Conservation (phyloP, 75 land plant genomes). For the Ceratopteris richardii region DNA sequence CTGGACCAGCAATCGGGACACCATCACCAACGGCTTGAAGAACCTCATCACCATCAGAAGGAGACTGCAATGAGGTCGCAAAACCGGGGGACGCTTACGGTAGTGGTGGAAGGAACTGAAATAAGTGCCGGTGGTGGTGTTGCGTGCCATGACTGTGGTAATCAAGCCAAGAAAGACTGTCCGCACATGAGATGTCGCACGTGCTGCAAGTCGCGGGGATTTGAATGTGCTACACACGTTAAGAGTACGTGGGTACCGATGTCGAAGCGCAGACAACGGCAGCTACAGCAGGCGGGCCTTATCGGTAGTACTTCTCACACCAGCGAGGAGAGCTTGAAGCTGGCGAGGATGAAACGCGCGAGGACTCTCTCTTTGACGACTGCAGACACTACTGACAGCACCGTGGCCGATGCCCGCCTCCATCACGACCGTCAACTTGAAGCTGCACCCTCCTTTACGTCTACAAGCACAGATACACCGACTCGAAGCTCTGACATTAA, state of each 20-base stretch:
- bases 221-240: conserved; percentile 70
- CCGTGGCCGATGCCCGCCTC: too few relatives aligned
- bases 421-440: too few relatives aligned
- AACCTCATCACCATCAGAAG: too few relatives aligned
- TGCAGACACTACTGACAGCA: too few relatives aligned
- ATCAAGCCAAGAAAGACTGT: conserved; percentile 94
- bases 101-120: too few relatives aligned
- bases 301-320: too few relatives aligned
- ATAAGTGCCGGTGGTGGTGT: not conserved
- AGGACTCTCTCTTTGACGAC: too few relatives aligned
- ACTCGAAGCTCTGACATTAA: conserved; percentile 28
- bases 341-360: too few relatives aligned
- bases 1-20: too few relatives aligned
- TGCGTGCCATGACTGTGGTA: conserved; percentile 75
- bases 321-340: conserved; percentile 16
- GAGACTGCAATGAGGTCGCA: too few relatives aligned
- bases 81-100: too few relatives aligned
- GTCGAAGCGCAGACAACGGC: conserved; percentile 51
- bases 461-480: conserved; percentile 8
- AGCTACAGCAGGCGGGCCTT: not conserved
- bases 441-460: not conserved
- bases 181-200: conserved; percentile 53
- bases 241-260: conserved; percentile 95
- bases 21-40: too few relatives aligned
- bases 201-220: conserved; percentile 63